phyloP scores from a whole-genome alignment of 805 yeast species.

The Candida xiaguanensis region DNA sequence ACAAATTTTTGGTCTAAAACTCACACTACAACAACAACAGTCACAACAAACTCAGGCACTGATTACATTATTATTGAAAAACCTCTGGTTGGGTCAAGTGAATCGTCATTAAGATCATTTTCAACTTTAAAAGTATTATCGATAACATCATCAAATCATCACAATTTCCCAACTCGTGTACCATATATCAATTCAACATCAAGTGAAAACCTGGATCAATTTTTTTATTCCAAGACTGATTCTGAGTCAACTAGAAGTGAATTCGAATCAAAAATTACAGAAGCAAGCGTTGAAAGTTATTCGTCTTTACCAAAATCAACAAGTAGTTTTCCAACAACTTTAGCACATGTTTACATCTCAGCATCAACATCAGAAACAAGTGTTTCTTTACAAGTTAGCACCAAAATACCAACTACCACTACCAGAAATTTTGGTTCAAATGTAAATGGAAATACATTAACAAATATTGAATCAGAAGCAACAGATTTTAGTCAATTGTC shows the following conservation, averaged over 20 bases:
- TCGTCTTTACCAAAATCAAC: not conserved
- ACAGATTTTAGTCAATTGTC: too few species aligned
- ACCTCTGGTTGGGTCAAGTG: too few species aligned
- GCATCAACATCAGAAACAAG: too few species aligned
- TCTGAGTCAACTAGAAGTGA: not conserved
- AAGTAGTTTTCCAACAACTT: not conserved
- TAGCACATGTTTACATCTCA: too few species aligned
- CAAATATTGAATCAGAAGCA: too few species aligned
- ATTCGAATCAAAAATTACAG: not conserved
- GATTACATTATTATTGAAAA: constrained; percentile 4
- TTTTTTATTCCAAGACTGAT: not conserved
- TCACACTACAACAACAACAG: not conserved
- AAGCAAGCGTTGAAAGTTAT: not conserved
- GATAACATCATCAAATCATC: not conserved
- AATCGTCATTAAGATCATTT: not conserved
- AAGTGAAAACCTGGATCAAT: not conserved
- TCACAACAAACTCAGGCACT: not conserved
- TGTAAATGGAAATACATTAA: too few species aligned
- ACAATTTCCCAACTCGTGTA: not conserved
- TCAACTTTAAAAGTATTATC: constrained; percentile 3
- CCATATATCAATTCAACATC: not conserved
- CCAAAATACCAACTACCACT: too few species aligned
- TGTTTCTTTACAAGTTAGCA: too few species aligned
- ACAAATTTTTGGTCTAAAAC: not conserved
- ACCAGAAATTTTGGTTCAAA: too few species aligned